Conservation (phyloP, 1,284 basidiomycete species). For the Rhodotorula sp. region DNA sequence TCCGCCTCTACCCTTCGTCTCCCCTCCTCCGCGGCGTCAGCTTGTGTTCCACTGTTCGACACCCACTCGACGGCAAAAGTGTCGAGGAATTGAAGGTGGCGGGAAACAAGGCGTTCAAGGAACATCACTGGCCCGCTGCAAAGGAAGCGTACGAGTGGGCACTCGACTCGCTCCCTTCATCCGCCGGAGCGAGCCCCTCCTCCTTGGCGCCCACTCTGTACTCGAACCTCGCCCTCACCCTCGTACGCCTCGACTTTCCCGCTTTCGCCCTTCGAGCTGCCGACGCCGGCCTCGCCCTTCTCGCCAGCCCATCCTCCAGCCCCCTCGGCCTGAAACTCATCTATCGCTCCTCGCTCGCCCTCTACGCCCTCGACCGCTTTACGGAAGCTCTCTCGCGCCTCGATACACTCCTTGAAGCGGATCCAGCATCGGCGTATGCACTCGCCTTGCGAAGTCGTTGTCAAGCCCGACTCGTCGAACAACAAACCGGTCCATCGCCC, state of each 20-base stretch:
- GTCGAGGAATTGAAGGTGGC: not conserved
- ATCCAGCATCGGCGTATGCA: not conserved
- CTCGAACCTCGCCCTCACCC: conserved; percentile 19
- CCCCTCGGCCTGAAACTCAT: conserved; percentile 10
- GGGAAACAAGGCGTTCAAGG: conserved; percentile 14
- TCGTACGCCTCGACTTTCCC: conserved; percentile 13
- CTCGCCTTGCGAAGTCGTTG: not conserved
- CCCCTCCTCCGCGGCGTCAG: not conserved
- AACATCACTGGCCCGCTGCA: not conserved
- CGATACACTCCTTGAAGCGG: not conserved
- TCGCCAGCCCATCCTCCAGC: not conserved
- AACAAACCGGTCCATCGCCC: conserved; percentile 2
- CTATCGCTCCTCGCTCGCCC: conserved; percentile 15
- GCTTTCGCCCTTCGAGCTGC: conserved; percentile 2
- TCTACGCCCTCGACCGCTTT: conserved; percentile 12
- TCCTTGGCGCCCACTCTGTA: not conserved
- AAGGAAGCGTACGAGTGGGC: conserved; percentile 23
- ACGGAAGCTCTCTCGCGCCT: too few relatives aligned
- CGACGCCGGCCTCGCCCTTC: not conserved
- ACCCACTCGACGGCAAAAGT: not conserved
- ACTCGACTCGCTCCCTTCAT: conserved; percentile 4
- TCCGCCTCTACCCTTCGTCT: conserved; percentile 15
- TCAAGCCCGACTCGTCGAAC: not conserved
- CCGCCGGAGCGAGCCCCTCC: too few relatives aligned
- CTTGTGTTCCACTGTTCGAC: not conserved